Evolutionary conservation across 306 rosid species (phyloP).

Genomic region (Biancaea sappan): DNA sequence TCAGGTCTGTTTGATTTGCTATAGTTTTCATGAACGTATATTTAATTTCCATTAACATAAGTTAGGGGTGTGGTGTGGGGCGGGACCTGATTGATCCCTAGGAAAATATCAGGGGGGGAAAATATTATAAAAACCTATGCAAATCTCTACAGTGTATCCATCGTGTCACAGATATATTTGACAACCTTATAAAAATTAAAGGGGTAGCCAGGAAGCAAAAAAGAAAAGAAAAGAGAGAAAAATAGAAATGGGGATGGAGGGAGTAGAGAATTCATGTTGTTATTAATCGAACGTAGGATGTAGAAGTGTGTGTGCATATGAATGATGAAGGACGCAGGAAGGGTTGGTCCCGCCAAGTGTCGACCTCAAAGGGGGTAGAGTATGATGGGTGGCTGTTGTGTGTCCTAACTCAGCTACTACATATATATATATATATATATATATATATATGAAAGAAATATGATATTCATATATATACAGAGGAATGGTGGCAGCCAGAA

Average conservation of each 20-base stretch:
- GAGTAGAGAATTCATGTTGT: constrained; percentile 31
- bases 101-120: constrained; percentile 9
- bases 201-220: background rate
- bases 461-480: constrained; percentile 27
- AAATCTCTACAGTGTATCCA: constrained; percentile 36
- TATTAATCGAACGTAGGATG: background rate
- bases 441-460: constrained; percentile 10
- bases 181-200: background rate
- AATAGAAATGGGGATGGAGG: background rate
- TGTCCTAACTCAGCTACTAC: constrained; percentile 36
- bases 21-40: background rate
- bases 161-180: constrained; percentile 21
- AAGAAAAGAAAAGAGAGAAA: background rate
- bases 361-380: constrained; percentile 41
- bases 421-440: too few relatives aligned
- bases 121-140: constrained; percentile 4
- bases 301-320: background rate
- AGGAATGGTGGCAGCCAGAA: constrained; percentile 36
- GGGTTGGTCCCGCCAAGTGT: constrained; percentile 46
- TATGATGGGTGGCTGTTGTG: constrained; percentile 53
- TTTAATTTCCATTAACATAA: background rate
- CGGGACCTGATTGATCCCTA: constrained; percentile 10
- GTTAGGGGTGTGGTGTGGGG: background rate
- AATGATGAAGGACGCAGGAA: background rate
- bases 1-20: too few relatives aligned